phyloP scores from a whole-genome alignment of 208 protist genomes.

The Acanthamoeba royreba region DNA sequence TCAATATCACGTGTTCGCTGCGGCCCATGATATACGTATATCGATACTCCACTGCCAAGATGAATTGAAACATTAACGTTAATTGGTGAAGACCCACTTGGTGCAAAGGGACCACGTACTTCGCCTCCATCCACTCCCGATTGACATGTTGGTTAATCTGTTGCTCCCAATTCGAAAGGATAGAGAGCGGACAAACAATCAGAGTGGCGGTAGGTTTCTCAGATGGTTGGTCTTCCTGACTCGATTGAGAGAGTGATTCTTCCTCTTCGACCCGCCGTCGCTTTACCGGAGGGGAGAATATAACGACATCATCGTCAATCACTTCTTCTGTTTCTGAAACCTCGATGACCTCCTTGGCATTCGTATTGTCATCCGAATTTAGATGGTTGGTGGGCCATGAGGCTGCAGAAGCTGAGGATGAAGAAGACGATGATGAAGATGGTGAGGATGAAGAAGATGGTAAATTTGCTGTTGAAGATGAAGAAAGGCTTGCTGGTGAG shows the following conservation, averaged over 20 bases:
- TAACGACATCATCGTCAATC: not conserved
- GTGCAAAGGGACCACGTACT: no score
- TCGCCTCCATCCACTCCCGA: not conserved
- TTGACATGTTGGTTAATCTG: constrained; percentile 24
- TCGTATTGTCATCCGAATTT: not conserved
- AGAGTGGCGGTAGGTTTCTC: not conserved
- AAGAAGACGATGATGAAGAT: not conserved
- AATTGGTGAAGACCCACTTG: no score
- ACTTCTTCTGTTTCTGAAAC: not conserved
- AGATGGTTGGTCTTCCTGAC: not conserved
- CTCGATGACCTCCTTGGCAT: not conserved
- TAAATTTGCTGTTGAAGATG: no score
- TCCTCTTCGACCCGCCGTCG: not conserved
- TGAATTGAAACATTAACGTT: no score
- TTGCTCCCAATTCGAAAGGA: constrained; percentile 17
- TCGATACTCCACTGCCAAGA: not conserved
- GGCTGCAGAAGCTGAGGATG: not conserved
- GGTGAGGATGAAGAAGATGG: not conserved
- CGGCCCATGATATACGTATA: constrained; percentile 14
- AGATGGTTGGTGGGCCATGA: not conserved
- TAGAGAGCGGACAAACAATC: not conserved
- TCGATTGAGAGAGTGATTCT: not conserved
- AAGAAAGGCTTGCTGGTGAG: no score
- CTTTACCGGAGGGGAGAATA: not conserved
- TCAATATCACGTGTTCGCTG: not conserved